Base-by-base conservation (phyloP, 306 rosid species). In the Canavalia gladiata region DNA sequence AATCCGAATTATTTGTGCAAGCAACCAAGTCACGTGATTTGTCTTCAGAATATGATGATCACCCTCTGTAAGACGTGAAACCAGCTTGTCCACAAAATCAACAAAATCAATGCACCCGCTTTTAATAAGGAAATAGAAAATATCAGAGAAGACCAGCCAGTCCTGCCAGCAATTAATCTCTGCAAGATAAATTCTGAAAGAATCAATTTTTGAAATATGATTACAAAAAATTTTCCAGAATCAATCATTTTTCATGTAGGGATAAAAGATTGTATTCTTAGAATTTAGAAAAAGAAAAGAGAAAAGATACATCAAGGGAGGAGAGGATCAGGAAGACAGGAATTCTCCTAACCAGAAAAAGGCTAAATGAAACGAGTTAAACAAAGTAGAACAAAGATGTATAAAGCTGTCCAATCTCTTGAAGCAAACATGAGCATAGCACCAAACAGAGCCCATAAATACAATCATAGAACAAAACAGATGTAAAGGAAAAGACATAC, bases 91-190 rank as follows among this genome's bases (percentile, higher is more conserved):
- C 91, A 95, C 99, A 84, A 95, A 92, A 79, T 93, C 97, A 51
- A 90, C 97, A 85, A 95, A 95, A 88, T 95, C 97, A 76, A 95
- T 89, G 82, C 98, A 95, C 74, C 98, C 97, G 73, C 93, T 95
- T 89, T 95, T 95, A 64, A 90, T 91, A 64, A 95, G 94, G 85
- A 95, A 93, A 83, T 54, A 90, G 86, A 93, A 95, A 65, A 93
- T 87, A 87, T 95, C 99, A 6, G 99, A 84, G 89, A 95, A 93
- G 87, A 93, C 92, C 74, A 94, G 92, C 99, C 99, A 95, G 65
- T 95, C 98, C 87, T 91, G 98, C 99, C 99, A 95, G 92, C 98
- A 93, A 87, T 93, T 93, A 78, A 93, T 85, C 85, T 95, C 99
- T 95, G 98, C 94, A 93, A 88, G 80, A 82, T 88, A 47, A 77